A percentile compares a stretch with the other conserved stretches of the same genome.
phyloP scores from a whole-genome alignment of 768 basidiomycete genomes.

The Fistulinella prunicolor region DNA sequence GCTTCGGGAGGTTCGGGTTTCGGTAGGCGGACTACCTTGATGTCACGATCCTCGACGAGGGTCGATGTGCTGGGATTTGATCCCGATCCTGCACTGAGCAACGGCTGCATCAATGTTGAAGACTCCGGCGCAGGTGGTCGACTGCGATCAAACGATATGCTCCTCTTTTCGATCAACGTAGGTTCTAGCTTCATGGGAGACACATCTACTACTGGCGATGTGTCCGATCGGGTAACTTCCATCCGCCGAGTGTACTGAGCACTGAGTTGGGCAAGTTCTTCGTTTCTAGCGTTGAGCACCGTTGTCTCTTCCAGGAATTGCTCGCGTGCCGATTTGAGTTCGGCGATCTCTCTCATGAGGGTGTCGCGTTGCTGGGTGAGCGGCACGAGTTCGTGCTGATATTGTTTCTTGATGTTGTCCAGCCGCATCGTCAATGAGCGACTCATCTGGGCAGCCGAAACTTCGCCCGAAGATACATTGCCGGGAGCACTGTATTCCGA shows the following conservation, averaged over 20 bases:
- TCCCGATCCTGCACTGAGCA: constrained; percentile 13
- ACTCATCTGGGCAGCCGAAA: constrained; percentile 44
- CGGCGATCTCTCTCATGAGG: constrained; percentile 75
- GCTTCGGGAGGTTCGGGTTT: constrained; percentile 38
- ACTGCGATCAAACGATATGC: constrained; percentile 29
- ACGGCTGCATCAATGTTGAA: constrained; percentile 7
- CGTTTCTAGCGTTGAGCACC: constrained; percentile 86
- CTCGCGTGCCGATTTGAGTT: constrained; percentile 84
- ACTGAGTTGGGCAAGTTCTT: constrained; percentile 86
- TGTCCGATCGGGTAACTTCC: constrained; percentile 40
- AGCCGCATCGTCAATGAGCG: constrained; percentile 82
- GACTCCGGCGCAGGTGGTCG: constrained; percentile 14
- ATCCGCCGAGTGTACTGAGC: constrained; percentile 78
- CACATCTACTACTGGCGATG: constrained; percentile 10
- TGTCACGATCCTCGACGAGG: constrained; percentile 28
- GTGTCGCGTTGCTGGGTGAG: constrained; percentile 80
- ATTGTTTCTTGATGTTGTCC: constrained; percentile 84
- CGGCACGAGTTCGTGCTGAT: constrained; percentile 81
- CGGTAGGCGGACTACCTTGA: constrained; percentile 26
- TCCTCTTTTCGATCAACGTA: constrained; percentile 23
- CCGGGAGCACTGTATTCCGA: constrained; percentile 23
- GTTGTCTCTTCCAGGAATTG: constrained; percentile 90
- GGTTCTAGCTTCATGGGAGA: constrained; percentile 8
- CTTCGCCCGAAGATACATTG: constrained; percentile 29
- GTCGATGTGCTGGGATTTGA: constrained; percentile 18